phyloP scores from a whole-genome alignment of 169 alveolate genomes.

The Blepharisma undulans region DNA sequence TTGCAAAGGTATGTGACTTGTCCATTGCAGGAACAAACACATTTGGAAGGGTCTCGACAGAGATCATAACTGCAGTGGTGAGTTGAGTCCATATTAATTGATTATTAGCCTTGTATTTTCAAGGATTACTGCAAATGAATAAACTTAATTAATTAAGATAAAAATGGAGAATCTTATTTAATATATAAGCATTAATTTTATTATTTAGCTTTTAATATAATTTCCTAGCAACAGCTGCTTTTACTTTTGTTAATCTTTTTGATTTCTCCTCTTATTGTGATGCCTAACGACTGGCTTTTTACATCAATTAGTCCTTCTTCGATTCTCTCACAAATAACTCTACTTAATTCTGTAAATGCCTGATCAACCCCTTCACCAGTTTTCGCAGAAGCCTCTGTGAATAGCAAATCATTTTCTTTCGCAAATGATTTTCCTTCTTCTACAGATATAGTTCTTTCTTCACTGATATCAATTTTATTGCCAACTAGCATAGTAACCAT shows the following conservation, averaged over 20 bases:
- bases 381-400: conserved; percentile 36
- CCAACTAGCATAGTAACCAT: conserved; percentile 64
- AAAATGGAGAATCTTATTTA: neutral
- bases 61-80: neutral
- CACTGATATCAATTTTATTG: conserved; percentile 62
- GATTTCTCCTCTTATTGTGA: neutral
- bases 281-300: neutral
- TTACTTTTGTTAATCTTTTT: neutral
- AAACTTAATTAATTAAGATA: neutral
- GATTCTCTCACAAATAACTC: neutral
- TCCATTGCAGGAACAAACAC: neutral
- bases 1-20: neutral
- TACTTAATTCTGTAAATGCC: neutral
- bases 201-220: neutral
- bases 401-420: conserved; percentile 13
- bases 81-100: neutral
- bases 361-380: conserved; percentile 27
- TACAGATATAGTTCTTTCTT: conserved; percentile 89
- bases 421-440: conserved; percentile 87
- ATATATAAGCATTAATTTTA: neutral
- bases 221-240: neutral
- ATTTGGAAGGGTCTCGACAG: neutral
- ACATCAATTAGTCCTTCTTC: neutral
- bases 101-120: neutral
- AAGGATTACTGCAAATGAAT: neutral